Conservation (phyloP, 2,329 filamentous ascomycete genomes). For the Aureobasidium subglaciale region DNA sequence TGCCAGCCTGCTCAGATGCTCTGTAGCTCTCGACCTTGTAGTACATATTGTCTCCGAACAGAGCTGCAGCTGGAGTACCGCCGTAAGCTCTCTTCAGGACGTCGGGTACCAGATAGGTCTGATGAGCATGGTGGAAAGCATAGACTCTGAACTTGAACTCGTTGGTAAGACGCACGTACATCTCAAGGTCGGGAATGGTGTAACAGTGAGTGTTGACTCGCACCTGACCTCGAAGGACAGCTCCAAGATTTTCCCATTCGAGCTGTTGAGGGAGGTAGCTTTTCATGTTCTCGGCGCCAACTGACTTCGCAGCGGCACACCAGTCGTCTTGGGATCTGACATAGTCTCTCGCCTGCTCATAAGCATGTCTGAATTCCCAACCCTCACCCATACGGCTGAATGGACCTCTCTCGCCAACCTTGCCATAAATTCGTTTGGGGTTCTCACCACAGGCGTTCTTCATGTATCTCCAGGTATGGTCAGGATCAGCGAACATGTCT, state of each 20-base stretch:
- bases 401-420: conserved; percentile 47
- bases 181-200: conserved; percentile 60
- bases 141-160: conserved; percentile 62
- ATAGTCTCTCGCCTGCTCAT: conserved; percentile 54
- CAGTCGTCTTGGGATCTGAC: conserved; percentile 60
- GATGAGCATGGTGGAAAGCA: conserved; percentile 59
- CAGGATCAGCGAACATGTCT: conserved; percentile 60
- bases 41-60: conserved; percentile 67
- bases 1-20: conserved; percentile 59
- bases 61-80: conserved; percentile 39
- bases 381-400: conserved; percentile 60
- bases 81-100: conserved; percentile 38
- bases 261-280: conserved; percentile 57
- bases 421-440: conserved; percentile 55
- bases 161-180: conserved; percentile 62
- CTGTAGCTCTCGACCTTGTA: conserved; percentile 63
- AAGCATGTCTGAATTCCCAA: conserved; percentile 61
- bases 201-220: conserved; percentile 67
- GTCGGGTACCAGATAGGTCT: conserved; percentile 60
- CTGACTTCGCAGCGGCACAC: conserved; percentile 50
- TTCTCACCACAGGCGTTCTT: conserved; percentile 74
- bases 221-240: conserved; percentile 59
- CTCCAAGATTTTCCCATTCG: conserved; percentile 56
- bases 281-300: conserved; percentile 46
- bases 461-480: conserved; percentile 61